Evolutionary conservation across 306 rosid species (phyloP).

Genomic region (Dryas drummondii): DNA sequence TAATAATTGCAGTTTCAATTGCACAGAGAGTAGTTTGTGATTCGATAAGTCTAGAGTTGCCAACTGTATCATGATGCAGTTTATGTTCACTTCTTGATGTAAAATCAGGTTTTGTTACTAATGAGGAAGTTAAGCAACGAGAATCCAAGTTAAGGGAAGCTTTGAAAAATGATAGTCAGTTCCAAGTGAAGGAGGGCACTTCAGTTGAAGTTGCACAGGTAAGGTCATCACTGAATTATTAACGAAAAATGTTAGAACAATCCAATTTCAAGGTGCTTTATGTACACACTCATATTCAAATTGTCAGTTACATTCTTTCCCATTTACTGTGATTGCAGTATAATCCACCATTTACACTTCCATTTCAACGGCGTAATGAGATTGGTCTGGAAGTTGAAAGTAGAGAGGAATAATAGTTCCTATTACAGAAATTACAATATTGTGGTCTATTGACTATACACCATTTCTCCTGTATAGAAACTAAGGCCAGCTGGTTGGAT

Average conservation of each 20-base stretch:
- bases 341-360: slow-evolving; percentile 95
- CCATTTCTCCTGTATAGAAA: slow-evolving; percentile 19
- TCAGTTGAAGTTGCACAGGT: slow-evolving; percentile 85
- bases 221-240: slow-evolving; percentile 33
- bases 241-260: slow-evolving; percentile 11
- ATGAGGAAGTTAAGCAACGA: slow-evolving; percentile 62
- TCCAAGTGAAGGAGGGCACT: slow-evolving; percentile 60
- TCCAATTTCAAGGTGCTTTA: slow-evolving; percentile 1
- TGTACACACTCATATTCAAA: not conserved
- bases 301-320: slow-evolving; percentile 21
- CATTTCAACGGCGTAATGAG: slow-evolving; percentile 97
- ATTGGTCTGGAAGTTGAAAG: slow-evolving; percentile 80
- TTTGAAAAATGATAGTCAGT: slow-evolving; percentile 52
- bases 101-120: slow-evolving; percentile 67
- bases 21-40: not conserved
- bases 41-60: not conserved
- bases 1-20: not conserved
- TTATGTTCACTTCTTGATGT: slow-evolving; percentile 4
- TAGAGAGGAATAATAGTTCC: slow-evolving; percentile 46
- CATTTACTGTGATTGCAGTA: slow-evolving; percentile 56
- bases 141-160: slow-evolving; percentile 62
- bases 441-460: slow-evolving; percentile 27
- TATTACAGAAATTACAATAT: slow-evolving; percentile 22
- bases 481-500: slow-evolving; percentile 12
- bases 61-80: slow-evolving; percentile 3